These are phyloP conservation scores for Diaporthe sp. DNA, from an alignment of 2,329 filamentous ascomycete species.

Conservation along the genomic window DNA sequence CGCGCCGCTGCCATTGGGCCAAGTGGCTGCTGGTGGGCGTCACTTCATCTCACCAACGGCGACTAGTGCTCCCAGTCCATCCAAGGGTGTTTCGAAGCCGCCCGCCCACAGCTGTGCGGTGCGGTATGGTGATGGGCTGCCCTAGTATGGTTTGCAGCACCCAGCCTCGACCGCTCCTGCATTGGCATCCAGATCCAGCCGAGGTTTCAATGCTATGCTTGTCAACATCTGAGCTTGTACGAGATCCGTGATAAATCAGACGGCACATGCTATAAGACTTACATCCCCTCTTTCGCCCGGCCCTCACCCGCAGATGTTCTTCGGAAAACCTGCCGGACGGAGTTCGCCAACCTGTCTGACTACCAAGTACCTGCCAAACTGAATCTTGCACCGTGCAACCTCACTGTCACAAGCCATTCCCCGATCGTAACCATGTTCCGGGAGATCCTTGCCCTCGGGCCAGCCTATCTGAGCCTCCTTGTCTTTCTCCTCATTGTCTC, in stretches of 20 bases:
- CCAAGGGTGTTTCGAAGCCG: background rate
- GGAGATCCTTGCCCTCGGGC: constrained; percentile 34
- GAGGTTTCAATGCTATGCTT: constrained; percentile 23
- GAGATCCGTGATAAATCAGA: constrained; percentile 17
- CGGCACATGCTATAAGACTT: constrained; percentile 27
- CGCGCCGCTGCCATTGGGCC: constrained; percentile 7
- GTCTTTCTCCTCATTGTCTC: constrained; percentile 36
- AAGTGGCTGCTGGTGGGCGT: background rate
- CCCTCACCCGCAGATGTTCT: background rate
- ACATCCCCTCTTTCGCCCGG: constrained; percentile 13
- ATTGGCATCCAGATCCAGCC: constrained; percentile 17
- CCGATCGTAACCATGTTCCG: constrained; percentile 30
- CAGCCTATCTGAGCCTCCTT: constrained; percentile 24
- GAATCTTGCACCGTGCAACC: constrained; percentile 14
- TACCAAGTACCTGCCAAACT: constrained; percentile 1
- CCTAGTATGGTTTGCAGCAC: background rate
- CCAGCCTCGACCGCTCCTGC: constrained; percentile 2
- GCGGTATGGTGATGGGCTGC: background rate
- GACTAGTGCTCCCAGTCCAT: constrained; percentile 11
- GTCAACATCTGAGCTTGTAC: constrained; percentile 28
- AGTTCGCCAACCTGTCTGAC: constrained; percentile 17
- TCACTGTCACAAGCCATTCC: background rate
- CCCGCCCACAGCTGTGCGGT: constrained; percentile 8
- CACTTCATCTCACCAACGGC: constrained; percentile 21
- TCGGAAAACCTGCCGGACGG: constrained; percentile 22